These are phyloP conservation scores for Chaetomium strumarium DNA, from an alignment of 2,329 filamentous ascomycete genomes.

Conservation along the genomic window DNA sequence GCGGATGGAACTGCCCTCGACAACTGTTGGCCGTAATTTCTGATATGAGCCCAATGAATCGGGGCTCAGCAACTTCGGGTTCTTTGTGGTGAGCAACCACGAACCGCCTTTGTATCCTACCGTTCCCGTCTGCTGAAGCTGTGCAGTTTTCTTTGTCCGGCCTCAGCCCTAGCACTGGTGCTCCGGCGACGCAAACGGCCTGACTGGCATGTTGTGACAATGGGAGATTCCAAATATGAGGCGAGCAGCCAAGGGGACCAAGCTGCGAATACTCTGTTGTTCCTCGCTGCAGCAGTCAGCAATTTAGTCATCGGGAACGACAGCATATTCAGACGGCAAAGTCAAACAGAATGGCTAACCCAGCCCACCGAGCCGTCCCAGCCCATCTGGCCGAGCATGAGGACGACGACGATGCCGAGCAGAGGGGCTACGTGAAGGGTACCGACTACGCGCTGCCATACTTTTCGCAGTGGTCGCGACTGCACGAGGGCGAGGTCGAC, in stretches of 20 bases:
- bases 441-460: slow-evolving; percentile 40
- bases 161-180: neutral
- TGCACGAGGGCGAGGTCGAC: slow-evolving; percentile 28
- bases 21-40: neutral
- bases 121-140: slow-evolving; percentile 12
- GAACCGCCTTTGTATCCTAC: neutral
- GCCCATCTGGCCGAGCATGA: slow-evolving; percentile 25
- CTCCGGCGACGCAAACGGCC: slow-evolving; percentile 3
- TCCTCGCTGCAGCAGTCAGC: neutral
- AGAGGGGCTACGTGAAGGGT: slow-evolving; percentile 33
- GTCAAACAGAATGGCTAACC: slow-evolving; percentile 8
- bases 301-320: neutral
- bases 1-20: neutral
- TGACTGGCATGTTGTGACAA: slow-evolving; percentile 5
- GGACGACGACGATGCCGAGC: slow-evolving; percentile 24
- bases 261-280: neutral
- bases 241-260: neutral
- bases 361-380: neutral
- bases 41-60: no score
- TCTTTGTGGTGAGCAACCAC: neutral
- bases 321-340: neutral
- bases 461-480: slow-evolving; percentile 34
- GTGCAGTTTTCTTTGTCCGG: slow-evolving; percentile 7
- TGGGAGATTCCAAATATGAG: neutral
- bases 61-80: no score